These are phyloP conservation scores for Parascedosporium putredinis DNA, from an alignment of 2,329 filamentous ascomycete genomes.

Conservation along the genomic window DNA sequence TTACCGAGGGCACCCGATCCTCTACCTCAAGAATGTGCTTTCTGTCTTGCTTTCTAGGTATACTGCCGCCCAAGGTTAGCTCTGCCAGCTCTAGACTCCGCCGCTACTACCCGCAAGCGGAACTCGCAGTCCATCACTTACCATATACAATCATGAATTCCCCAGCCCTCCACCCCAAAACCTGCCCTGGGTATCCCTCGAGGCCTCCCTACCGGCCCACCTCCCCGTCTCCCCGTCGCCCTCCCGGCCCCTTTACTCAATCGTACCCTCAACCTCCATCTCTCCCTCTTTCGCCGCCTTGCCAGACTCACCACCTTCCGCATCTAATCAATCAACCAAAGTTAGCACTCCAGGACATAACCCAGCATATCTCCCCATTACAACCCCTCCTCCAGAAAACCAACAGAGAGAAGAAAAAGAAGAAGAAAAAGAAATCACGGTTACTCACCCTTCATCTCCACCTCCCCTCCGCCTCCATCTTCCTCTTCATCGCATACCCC, in stretches of 20 bases:
- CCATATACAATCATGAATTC: not conserved
- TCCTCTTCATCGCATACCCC: constrained; percentile 40
- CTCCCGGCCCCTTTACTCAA: constrained; percentile 13
- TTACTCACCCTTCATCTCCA: constrained; percentile 35
- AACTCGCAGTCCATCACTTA: no score
- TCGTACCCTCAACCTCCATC: constrained; percentile 20
- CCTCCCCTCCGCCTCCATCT: constrained; percentile 39
- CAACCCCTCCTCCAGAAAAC: not conserved
- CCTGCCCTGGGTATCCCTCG: not conserved
- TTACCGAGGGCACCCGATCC: no score
- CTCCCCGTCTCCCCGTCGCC: not conserved
- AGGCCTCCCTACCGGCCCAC: not conserved
- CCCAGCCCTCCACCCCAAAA: not conserved
- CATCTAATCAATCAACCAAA: no score
- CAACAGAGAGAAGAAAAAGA: no score
- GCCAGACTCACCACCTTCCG: constrained; percentile 16
- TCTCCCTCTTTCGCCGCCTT: constrained; percentile 16
- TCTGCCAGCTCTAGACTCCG: no score
- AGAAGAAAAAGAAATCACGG: no score
- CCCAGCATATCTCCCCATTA: not conserved
- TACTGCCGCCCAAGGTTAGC: no score
- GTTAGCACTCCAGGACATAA: constrained; percentile 9
- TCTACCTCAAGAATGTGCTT: no score
- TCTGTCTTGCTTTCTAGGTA: no score
- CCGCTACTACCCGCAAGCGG: no score